Base-by-base conservation (phyloP, 2,329 filamentous ascomycete species). In the Westerdykella ornata region DNA sequence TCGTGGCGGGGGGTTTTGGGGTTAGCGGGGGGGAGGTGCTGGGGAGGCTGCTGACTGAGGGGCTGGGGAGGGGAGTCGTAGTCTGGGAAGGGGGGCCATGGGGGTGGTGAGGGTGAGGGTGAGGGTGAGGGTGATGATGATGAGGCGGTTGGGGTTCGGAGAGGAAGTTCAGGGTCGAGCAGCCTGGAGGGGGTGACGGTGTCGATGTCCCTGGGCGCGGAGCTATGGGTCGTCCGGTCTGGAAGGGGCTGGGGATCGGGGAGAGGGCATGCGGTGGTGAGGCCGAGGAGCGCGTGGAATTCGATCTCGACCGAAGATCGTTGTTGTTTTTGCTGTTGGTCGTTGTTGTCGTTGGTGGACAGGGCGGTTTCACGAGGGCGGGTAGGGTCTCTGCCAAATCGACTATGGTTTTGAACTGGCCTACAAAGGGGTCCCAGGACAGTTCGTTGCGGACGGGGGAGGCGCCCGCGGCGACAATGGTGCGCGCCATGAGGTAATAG, bases 341-440 rank as follows among this genome's bases (percentile, higher is more conserved):
- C 9, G 20, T 22, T 22, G 20, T 9, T 22, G 22, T 26, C 12
- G 22, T 7, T 8, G 39, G 30, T 20, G 39, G 36, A 8, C 49
- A 46, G 12, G 38, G 17, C 20, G 46, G 35, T 29, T 37, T 35
- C 29, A 42, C 42, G 8, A 54, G 44, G 11, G 45, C 47, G 3
- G 57, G 55, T 0, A 60, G 45, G 2, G 49, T 57, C 38, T 58
- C 55, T 13, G 50, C 55, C 5, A 60, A 45, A 34, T 60, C 57
- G 29, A 60, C 47, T 8, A 57, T 51, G 1, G 48, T 50, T 30
- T 50, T 52, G 47, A 59, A 57, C 0, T 46, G 44, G 20, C 50
- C 44, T n/a, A 48, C 31, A 39, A 54, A 52, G 3, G 45, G 36
- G 22, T 60, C 57, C 54, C 54, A 60, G 4, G 48, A 41, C 46